phyloP scores from a whole-genome alignment of 192 early-diverging fungal genomes.

The Backusella australiensis region DNA sequence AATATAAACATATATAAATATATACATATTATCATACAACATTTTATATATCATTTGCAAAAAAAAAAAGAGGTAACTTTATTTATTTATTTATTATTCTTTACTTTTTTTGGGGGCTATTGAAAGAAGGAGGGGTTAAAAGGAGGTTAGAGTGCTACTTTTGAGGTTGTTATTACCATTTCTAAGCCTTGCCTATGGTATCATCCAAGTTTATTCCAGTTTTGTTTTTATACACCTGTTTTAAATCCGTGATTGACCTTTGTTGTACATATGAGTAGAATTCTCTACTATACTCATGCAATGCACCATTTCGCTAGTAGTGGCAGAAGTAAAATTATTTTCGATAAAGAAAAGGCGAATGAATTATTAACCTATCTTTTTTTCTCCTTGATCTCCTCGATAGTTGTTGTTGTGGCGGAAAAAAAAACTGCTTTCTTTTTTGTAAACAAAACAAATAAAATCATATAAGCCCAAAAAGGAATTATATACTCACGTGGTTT shows the following conservation, averaged over 20 bases:
- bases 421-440: neutral
- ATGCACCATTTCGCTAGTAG: neutral
- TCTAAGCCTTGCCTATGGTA: neutral
- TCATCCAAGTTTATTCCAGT: neutral
- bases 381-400: conserved; percentile 3
- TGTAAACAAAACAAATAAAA: conserved; percentile 3
- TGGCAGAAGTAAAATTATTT: neutral
- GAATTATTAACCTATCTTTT: neutral
- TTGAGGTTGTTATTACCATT: neutral
- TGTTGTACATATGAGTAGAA: neutral
- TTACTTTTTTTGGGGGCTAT: neutral
- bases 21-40: neutral
- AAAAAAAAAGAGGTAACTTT: neutral
- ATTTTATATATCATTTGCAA: neutral
- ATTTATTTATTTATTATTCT: neutral
- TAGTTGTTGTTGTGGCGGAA: conserved; percentile 4
- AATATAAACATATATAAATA: neutral
- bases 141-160: neutral
- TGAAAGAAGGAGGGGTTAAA: neutral
- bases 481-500: neutral
- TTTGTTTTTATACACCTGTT: neutral
- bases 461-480: neutral
- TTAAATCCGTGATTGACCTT: neutral
- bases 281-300: neutral
- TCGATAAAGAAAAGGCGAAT: neutral